These are phyloP conservation scores for Corylus avellana DNA, from an alignment of 306 rosid species.

Conservation along the genomic window DNA sequence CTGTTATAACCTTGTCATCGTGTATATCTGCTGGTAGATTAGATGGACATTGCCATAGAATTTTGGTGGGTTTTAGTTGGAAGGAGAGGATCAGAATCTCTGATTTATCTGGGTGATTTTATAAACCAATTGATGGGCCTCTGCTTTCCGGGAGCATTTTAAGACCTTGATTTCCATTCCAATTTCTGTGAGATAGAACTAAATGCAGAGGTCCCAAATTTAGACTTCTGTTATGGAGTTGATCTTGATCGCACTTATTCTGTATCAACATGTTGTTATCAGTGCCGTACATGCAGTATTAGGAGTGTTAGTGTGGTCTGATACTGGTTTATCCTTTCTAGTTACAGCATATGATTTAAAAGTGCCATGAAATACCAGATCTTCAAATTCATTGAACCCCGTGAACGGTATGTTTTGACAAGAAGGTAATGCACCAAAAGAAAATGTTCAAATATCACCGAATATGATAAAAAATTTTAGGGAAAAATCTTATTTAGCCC, in stretches of 20 bases:
- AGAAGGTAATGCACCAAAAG: too few species aligned
- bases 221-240: not conserved
- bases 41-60: conserved; percentile 15
- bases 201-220: not conserved
- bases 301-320: not conserved
- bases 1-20: not conserved
- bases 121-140: not conserved
- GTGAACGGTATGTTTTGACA: too few species aligned
- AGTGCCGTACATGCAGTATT: not conserved
- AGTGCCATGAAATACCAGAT: too few species aligned
- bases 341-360: too few species aligned
- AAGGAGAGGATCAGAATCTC: conserved; percentile 8
- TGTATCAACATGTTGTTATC: not conserved
- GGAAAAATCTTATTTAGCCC: too few species aligned
- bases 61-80: conserved; percentile 16
- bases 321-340: not conserved
- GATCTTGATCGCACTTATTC: not conserved
- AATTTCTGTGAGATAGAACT: not conserved
- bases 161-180: not conserved
- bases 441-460: too few species aligned
- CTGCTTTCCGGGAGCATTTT: not conserved
- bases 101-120: not conserved
- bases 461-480: too few species aligned
- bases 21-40: conserved; percentile 12
- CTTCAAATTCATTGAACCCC: too few species aligned